Conservation (phyloP, 1,139 yeast species). For the Spencermartinsiella ligniputridi region DNA sequence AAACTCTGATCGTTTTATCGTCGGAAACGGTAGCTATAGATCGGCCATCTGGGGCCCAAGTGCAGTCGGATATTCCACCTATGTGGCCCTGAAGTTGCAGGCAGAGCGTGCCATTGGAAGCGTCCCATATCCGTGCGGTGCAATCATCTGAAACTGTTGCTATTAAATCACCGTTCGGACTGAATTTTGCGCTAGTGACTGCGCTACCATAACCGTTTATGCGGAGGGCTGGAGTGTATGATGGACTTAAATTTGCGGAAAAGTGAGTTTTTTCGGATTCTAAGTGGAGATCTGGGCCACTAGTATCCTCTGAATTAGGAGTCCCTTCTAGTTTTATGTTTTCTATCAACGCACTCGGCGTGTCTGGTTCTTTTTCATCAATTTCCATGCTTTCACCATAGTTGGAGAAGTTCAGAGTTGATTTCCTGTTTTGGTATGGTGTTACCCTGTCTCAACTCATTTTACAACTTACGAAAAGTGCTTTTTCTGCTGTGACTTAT, state of each 20-base stretch:
- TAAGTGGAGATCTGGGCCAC: background rate
- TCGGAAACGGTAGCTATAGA: conserved; percentile 83
- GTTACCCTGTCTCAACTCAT: background rate
- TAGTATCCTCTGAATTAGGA: background rate
- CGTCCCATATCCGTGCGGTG: conserved; percentile 43
- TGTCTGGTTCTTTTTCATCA: background rate
- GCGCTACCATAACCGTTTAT: conserved; percentile 4
- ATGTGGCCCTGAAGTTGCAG: conserved; percentile 56
- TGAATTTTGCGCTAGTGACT: conserved; percentile 50
- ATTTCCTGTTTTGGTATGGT: background rate
- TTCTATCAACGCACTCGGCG: background rate
- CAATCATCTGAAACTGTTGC: conserved; percentile 50
- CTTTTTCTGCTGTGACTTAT: too few species aligned
- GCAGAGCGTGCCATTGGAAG: conserved; percentile 20
- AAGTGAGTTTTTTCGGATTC: background rate
- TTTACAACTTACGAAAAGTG: too few species aligned
- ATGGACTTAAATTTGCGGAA: background rate
- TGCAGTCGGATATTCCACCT: conserved; percentile 63
- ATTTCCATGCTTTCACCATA: background rate
- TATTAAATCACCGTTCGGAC: conserved; percentile 59
- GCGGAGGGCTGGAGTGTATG: background rate
- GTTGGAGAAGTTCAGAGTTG: background rate
- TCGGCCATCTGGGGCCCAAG: conserved; percentile 73
- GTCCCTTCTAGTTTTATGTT: background rate
- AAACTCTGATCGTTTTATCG: conserved; percentile 73